phyloP scores from a whole-genome alignment of 108 stramenopile genomes.

The Cyclotella choctawhatcheeana region DNA sequence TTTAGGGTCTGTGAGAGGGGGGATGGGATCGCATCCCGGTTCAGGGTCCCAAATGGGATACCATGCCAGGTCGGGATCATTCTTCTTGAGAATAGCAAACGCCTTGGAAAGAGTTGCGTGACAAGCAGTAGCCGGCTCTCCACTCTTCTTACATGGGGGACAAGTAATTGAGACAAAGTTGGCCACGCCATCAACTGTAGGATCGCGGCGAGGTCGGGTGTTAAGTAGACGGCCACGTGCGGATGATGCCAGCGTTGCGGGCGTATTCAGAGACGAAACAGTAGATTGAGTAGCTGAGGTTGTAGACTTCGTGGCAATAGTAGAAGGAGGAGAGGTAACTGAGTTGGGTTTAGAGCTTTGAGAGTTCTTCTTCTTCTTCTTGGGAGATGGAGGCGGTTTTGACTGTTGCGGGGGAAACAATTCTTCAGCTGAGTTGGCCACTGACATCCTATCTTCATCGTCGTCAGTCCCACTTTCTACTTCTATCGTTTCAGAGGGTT shows the following conservation, averaged over 20 bases:
- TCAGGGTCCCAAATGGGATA: constrained; percentile 7
- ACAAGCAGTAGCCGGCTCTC: background rate
- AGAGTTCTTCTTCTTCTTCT: background rate
- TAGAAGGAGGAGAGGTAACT: background rate
- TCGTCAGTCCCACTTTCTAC: too few relatives aligned
- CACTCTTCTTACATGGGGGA: background rate
- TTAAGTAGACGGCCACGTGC: constrained; percentile 4
- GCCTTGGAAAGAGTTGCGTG: background rate
- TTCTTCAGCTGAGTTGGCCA: too few relatives aligned
- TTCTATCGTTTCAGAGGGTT: too few relatives aligned
- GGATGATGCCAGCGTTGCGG: background rate
- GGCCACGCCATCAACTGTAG: background rate
- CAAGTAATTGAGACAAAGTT: background rate
- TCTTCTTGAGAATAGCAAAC: background rate
- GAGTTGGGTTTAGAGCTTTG: too few relatives aligned
- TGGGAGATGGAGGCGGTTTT: background rate
- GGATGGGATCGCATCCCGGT: background rate
- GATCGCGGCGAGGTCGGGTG: background rate
- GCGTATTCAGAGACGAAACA: background rate
- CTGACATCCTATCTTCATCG: too few relatives aligned
- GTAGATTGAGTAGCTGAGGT: background rate
- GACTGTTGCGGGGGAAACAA: background rate
- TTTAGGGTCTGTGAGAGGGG: background rate
- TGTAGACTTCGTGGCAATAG: background rate
- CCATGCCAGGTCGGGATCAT: background rate